Evolutionary conservation across 805 yeast species (phyloP).

Genomic region (Komagataella populi): DNA sequence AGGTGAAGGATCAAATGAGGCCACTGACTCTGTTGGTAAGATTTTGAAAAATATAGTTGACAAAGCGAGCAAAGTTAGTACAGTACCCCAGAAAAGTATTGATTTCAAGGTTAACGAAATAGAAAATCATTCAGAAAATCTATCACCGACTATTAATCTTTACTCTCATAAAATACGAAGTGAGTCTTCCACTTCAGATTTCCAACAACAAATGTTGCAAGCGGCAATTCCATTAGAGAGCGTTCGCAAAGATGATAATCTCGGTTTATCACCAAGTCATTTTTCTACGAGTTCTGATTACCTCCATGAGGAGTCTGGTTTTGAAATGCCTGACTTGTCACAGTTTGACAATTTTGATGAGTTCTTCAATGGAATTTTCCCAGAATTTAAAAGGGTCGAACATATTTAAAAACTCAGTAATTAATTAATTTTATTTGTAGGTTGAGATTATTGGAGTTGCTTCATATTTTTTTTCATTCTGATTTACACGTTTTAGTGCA

Average conservation of each 20-base stretch:
- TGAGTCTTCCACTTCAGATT: not conserved
- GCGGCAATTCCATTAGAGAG: not conserved
- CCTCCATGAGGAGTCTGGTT: not conserved
- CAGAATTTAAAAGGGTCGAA: constrained; percentile 4
- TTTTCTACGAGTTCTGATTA: not conserved
- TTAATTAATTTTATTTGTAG: no score
- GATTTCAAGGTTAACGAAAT: not conserved
- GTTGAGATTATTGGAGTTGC: no score
- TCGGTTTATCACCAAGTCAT: not conserved
- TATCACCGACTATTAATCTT: not conserved
- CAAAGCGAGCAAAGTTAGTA: constrained; percentile 16
- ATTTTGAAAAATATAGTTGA: constrained; percentile 39
- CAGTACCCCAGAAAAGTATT: not conserved
- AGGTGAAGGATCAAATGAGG: constrained; percentile 44
- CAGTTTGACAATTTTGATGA: constrained; percentile 41
- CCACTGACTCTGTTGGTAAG: constrained; percentile 45
- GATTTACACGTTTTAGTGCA: no score
- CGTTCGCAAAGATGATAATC: not conserved
- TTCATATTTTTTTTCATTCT: no score
- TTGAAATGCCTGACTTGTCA: constrained; percentile 28
- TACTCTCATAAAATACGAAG: not conserved
- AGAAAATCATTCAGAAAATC: not conserved
- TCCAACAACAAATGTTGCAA: not conserved
- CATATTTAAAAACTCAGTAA: not conserved
- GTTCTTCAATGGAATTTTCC: constrained; percentile 35